Percentiles rank a stretch among this genome's conserved stretches.
phyloP scores from a whole-genome alignment of 805 yeast species.

The Aciculoconidium aculeatum region DNA sequence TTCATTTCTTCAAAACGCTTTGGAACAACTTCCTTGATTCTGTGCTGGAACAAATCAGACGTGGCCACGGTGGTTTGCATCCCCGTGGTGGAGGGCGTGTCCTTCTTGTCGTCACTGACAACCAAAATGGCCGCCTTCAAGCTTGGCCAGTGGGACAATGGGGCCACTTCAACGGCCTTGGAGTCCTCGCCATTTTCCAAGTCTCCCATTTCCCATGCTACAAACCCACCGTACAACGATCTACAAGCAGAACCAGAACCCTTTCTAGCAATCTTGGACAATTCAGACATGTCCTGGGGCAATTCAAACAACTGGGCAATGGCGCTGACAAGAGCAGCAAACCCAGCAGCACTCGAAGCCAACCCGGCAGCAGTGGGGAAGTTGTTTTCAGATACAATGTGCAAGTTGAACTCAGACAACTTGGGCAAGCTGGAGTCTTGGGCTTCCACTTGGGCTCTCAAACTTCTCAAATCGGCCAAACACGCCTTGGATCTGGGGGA shows the following conservation, averaged over 20 bases:
- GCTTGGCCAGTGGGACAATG: conserved; percentile 80
- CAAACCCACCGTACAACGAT: conserved; percentile 94
- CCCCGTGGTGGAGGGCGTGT: conserved; percentile 90
- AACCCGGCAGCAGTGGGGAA: conserved; percentile 99
- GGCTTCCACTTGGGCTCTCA: conserved; percentile 58
- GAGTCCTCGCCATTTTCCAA: conserved; percentile 80
- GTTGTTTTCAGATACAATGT: conserved; percentile 88
- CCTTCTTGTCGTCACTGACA: conserved; percentile 90
- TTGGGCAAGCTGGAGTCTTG: conserved; percentile 50
- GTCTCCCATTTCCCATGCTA: conserved; percentile 98
- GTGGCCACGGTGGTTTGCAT: conserved; percentile 94
- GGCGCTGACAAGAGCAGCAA: conserved; percentile 91
- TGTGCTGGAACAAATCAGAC: conserved; percentile 75
- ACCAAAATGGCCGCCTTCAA: conserved; percentile 89
- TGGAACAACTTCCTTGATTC: conserved; percentile 83
- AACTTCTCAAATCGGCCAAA: conserved; percentile 63
- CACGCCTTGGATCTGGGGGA: conserved; percentile 66
- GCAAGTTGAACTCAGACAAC: conserved; percentile 60
- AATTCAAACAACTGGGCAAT: conserved; percentile 78
- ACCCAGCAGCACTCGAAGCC: conserved; percentile 98
- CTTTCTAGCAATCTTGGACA: conserved; percentile 91
- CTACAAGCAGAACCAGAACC: conserved; percentile 99
- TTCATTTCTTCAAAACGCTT: conserved; percentile 76
- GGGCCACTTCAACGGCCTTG: conserved; percentile 87
- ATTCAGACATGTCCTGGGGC: conserved; percentile 79